These are phyloP conservation scores for Scolecobasidium constrictum DNA, from an alignment of 2,329 filamentous ascomycete species.

Conservation along the genomic window DNA sequence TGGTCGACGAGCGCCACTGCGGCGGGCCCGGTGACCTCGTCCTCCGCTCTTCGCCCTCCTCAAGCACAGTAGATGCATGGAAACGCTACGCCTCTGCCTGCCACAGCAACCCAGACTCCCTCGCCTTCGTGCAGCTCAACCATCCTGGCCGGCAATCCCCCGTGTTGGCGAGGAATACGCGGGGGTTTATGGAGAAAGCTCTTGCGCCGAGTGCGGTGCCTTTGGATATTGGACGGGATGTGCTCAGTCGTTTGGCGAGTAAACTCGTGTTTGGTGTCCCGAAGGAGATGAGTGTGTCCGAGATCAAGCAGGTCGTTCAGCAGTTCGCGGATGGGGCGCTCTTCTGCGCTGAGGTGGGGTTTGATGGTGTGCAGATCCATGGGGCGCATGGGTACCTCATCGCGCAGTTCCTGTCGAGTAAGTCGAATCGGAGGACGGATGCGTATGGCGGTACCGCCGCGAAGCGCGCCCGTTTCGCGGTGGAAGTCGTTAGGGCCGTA, in stretches of 20 bases:
- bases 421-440: conserved; percentile 38
- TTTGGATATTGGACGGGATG: conserved; percentile 1
- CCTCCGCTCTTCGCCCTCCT: background rate
- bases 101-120: background rate
- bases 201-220: background rate
- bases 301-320: conserved; percentile 25
- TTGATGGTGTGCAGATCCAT: conserved; percentile 42
- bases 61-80: background rate
- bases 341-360: conserved; percentile 43
- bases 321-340: conserved; percentile 34
- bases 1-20: background rate
- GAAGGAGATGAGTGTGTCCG: conserved; percentile 19
- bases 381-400: conserved; percentile 28
- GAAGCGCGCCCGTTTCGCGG: conserved; percentile 43
- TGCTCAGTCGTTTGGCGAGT: background rate
- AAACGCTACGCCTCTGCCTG: conserved; percentile 2
- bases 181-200: background rate
- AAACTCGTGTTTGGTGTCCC: conserved; percentile 13
- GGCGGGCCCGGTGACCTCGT: background rate
- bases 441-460: conserved; percentile 39
- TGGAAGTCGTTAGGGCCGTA: conserved; percentile 37
- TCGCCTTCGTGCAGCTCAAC: conserved; percentile 1
- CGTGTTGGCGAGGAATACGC: background rate
- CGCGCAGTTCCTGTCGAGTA: conserved; percentile 4
- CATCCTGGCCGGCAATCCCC: conserved; percentile 1